Conservation (phyloP, 805 yeast species). For the Jamesozyma jinghongensis region DNA sequence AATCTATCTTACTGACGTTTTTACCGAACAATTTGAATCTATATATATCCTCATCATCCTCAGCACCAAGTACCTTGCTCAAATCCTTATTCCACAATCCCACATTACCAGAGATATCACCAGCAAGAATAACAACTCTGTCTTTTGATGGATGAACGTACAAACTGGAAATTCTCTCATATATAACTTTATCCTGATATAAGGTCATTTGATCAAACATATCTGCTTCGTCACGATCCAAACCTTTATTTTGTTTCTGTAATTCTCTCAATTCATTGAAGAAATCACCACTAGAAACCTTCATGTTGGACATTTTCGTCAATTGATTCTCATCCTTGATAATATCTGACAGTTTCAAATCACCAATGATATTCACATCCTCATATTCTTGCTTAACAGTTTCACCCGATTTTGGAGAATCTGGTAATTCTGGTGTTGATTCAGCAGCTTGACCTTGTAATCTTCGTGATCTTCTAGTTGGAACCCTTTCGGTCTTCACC, state of each 20-base stretch:
- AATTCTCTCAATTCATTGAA: slow-evolving; percentile 42
- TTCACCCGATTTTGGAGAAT: not conserved
- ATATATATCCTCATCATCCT: slow-evolving; percentile 40
- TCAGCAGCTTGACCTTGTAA: slow-evolving; percentile 59
- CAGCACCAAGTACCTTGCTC: slow-evolving; percentile 15
- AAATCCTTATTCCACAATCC: slow-evolving; percentile 72
- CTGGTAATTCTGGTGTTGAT: not conserved
- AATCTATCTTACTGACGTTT: slow-evolving; percentile 54
- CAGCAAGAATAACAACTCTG: slow-evolving; percentile 64
- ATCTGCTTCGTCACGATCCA: slow-evolving; percentile 42
- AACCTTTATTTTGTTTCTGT: slow-evolving; percentile 32
- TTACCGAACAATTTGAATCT: slow-evolving; percentile 69
- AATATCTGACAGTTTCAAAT: slow-evolving; percentile 53
- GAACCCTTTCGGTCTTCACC: slow-evolving; percentile 30
- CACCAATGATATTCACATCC: slow-evolving; percentile 54
- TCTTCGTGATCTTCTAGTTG: slow-evolving; percentile 70
- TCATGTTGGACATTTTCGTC: slow-evolving; percentile 25
- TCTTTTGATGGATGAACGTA: slow-evolving; percentile 65
- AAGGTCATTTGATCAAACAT: slow-evolving; percentile 55
- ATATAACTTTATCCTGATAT: slow-evolving; percentile 56
- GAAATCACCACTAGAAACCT: slow-evolving; percentile 62
- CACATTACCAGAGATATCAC: slow-evolving; percentile 79
- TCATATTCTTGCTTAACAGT: slow-evolving; percentile 36
- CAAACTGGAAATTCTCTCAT: slow-evolving; percentile 63
- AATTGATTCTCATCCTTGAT: slow-evolving; percentile 35